Evolutionary conservation across 2,329 filamentous ascomycete genomes (phyloP), one percentile per base, ranked within the genome.

Genomic region (Mariannaea sp.): DNA sequence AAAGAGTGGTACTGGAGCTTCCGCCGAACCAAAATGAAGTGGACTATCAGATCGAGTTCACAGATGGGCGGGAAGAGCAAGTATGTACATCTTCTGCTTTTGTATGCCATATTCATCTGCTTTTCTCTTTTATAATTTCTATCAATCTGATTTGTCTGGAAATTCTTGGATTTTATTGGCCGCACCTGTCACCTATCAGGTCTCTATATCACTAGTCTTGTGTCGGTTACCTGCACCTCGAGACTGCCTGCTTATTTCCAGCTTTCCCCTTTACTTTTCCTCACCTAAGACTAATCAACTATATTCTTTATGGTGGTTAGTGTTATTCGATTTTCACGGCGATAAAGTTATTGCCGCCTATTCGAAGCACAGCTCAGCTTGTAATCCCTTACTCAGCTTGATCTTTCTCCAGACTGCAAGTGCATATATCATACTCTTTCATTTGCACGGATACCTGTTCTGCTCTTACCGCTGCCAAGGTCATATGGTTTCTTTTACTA

Each of bases 51-150:
- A 68, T 77, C 9, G 76, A 79, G 53, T 80, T 79, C 41, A 72
- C 73, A 24, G 78, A 80, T 58, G 78, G 77, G 19, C 70, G 72
- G 43, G 60, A 73, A 56, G 71, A 78, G 48, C 53, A 71, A 60
- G 79, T 81, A 71, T 71, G 77, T 74, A 26, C 33, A 43, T 22
- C 17, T 43, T 17, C 40, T 41, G 24, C 53, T 33, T 30, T 42
- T 44, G 27, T 35, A 20, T 43, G 12, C 24, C 20, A n/a, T 40
- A n/a, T 38, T 26, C 27, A 26, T 10, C 19, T 30, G 12, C 7
- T 22, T 7, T 29, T 12, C 20, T 12, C 3, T 33, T 27, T 32
- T 32, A 5, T 22, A 24, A 20, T 22, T 14, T 24, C 12, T 12
- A 6, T 24, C 19, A 24, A 24, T 39, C 8, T 6, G 3, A 39